Base-by-base conservation (phyloP, 441 rosid genomes). In the Arabidopsis lyrata region DNA sequence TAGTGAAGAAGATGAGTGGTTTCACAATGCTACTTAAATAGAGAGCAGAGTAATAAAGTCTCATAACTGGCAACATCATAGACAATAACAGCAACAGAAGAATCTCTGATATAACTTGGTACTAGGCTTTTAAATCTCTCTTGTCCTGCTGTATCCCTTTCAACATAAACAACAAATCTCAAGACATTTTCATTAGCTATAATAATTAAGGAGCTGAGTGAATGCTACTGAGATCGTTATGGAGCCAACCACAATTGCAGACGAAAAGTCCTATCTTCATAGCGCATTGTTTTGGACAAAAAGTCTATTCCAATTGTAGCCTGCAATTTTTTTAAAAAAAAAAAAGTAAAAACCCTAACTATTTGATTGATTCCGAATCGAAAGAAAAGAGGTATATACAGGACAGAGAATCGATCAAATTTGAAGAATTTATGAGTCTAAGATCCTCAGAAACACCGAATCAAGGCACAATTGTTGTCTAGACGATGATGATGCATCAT, bases 141-240 rank as follows among this genome's bases (percentile, higher is more conserved):
- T 73, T 91, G 95, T 42, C 97, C 95, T 38, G 97, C 91, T 32
- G 95, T 87, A 71, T 91, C 97, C 94, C 96, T 88, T 3, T 16
- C 0, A 47, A 8, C 48, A 6, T 20, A n/a, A 44, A 44, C 9
- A 63, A 24, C 10, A 62, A 44, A 15, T 12, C 27, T 29, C 5
- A 55, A 32, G 53, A 64, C 44, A 7, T 2, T 38, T 5, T 5
- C 13, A 42, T 9, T 41, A 41, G 15, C 42, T 41, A 1, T 11
- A 39, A n/a, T 4, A 39, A 24, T 24, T 11, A 41, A 41, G 47
- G 15, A 41, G 47, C 47, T 41, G 47, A 41, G 15, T 41, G 38
- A 34, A 34, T 34, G 36, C 8, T 34, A 34, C 36, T 5, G 36
- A 27, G 5, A 32, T 32, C 5, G 44, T 11, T 41, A 5, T 5